These are phyloP conservation scores for Iris pallida DNA, from an alignment of 116 monocot species.

Conservation along the genomic window DNA sequence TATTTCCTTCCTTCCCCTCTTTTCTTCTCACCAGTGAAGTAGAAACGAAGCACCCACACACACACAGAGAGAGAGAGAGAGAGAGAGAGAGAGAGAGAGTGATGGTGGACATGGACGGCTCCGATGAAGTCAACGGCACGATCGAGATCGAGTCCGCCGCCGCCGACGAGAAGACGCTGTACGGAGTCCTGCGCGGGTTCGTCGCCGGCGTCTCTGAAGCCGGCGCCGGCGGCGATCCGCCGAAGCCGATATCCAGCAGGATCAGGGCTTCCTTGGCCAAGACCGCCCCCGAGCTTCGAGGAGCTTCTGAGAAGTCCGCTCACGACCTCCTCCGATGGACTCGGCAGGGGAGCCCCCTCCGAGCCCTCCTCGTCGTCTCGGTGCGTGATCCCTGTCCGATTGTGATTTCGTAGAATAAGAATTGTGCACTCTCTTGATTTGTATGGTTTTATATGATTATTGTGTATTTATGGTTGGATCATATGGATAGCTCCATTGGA, in stretches of 20 bases:
- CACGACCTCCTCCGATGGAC: constrained; percentile 57
- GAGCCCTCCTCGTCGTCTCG: constrained; percentile 66
- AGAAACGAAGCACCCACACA: too few species aligned
- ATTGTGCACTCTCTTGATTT: too few species aligned
- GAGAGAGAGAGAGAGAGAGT: too few species aligned
- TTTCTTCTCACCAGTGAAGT: too few species aligned
- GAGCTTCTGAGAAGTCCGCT: constrained; percentile 63
- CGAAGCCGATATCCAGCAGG: constrained; percentile 25
- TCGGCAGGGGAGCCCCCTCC: constrained; percentile 55
- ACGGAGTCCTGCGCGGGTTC: constrained; percentile 39
- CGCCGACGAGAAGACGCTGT: constrained; percentile 34
- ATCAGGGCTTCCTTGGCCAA: constrained; percentile 28
- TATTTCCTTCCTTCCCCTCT: too few species aligned
- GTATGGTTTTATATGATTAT: too few species aligned
- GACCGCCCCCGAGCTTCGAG: constrained; percentile 45
- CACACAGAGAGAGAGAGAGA: too few species aligned
- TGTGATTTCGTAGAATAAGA: not conserved
- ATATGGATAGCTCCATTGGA: too few species aligned
- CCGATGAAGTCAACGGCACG: constrained; percentile 12
- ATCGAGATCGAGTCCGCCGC: constrained; percentile 26
- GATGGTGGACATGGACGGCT: constrained; percentile 11
- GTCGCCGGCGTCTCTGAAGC: constrained; percentile 29
- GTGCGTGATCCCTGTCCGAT: constrained; percentile 21
- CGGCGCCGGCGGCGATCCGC: constrained; percentile 9
- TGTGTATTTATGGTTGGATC: too few species aligned